phyloP scores from a whole-genome alignment of 73 alveolate genomes.

The Paramecium pentaurelia region DNA sequence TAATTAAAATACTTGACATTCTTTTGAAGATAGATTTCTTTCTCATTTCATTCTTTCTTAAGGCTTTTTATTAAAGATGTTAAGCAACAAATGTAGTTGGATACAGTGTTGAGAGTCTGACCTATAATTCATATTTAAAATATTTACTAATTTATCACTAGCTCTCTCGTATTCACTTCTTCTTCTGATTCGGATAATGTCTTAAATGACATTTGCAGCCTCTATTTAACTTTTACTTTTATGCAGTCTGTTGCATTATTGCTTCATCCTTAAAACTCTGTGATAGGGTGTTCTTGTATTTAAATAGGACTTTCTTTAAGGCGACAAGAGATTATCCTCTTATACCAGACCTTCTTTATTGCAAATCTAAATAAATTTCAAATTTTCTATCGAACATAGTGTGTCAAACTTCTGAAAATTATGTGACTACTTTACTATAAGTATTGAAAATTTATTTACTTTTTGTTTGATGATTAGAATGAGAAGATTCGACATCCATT shows the following conservation, averaged over 20 bases:
- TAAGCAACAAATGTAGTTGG: not conserved
- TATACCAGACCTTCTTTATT: not conserved
- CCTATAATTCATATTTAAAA: not conserved
- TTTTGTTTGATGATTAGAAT: not conserved
- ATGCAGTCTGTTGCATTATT: not conserved
- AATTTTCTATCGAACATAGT: not conserved
- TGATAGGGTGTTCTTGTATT: not conserved
- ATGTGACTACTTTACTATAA: not conserved
- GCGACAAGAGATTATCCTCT: not conserved
- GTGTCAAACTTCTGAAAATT: not conserved
- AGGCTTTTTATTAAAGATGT: not conserved
- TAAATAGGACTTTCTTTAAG: not conserved
- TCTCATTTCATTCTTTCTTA: not conserved
- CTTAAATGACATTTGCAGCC: not conserved
- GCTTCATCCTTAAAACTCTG: not conserved
- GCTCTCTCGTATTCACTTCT: not conserved
- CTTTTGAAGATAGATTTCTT: not conserved
- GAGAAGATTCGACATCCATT: not conserved
- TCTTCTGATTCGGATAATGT: not conserved
- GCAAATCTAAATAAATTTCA: not conserved
- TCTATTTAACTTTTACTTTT: not conserved
- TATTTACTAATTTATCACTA: not conserved
- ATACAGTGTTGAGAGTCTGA: not conserved
- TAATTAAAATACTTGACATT: not conserved
- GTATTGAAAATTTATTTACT: not conserved